A percentile compares a stretch with the other conserved stretches of the same genome.
Conservation (phyloP, 495 filamentous ascomycete genomes). For the Hypoxylon fragiforme region DNA sequence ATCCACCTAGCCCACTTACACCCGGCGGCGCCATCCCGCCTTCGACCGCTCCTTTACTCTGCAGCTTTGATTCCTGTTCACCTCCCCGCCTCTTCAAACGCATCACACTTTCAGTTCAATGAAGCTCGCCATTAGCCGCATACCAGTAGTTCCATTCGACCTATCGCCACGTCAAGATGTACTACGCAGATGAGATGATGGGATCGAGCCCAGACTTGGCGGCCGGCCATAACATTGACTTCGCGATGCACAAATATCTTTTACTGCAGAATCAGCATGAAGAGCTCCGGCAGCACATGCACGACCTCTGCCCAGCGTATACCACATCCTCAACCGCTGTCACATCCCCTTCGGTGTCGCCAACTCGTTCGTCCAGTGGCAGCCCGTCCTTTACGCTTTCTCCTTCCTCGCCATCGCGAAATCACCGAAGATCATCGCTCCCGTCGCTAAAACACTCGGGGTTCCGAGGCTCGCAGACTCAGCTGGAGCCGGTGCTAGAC, state of each 20-base stretch:
- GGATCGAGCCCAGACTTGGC: conserved; percentile 5
- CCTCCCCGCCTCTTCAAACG: not conserved
- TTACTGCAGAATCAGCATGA: conserved; percentile 59
- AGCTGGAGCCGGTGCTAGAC: conserved; percentile 44
- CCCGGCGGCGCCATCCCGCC: conserved; percentile 4
- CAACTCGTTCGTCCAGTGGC: conserved; percentile 35
- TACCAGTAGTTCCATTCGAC: conserved; percentile 10
- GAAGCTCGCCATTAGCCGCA: conserved; percentile 27
- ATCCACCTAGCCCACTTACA: conserved; percentile 26
- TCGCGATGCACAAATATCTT: conserved; percentile 60
- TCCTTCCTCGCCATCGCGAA: conserved; percentile 25
- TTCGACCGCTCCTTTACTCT: conserved; percentile 11
- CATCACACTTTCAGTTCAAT: conserved; percentile 20
- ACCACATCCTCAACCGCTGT: conserved; percentile 34
- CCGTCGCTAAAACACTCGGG: conserved; percentile 22
- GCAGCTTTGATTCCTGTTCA: not conserved
- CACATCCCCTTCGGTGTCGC: conserved; percentile 44
- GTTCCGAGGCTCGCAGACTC: conserved; percentile 24
- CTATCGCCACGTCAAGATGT: conserved; percentile 21
- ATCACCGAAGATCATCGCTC: conserved; percentile 37
- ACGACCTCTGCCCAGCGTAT: conserved; percentile 47
- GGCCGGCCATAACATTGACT: conserved; percentile 44
- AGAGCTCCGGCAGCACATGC: conserved; percentile 53
- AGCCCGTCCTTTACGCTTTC: conserved; percentile 26
- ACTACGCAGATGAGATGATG: conserved; percentile 24